A percentile compares a stretch with the other conserved stretches of the same genome.
These are phyloP conservation scores for Trametes pubescens DNA, from an alignment of 1,284 basidiomycete genomes.

Conservation along the genomic window DNA sequence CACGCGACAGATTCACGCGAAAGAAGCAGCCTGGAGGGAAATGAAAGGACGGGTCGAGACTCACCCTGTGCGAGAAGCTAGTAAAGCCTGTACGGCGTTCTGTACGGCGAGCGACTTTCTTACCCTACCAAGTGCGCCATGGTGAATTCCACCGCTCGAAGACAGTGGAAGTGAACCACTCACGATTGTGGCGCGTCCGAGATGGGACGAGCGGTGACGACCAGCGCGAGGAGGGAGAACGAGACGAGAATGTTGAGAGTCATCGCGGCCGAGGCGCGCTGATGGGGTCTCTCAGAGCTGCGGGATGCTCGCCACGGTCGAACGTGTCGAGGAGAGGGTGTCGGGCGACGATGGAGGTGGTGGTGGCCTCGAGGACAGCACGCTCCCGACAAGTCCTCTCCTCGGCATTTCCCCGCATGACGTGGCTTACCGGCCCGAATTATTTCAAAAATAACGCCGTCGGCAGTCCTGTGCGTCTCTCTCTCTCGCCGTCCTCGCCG, in stretches of 20 bases:
- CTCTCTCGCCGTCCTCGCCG: neutral
- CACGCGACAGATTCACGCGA: neutral
- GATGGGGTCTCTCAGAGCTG: constrained; percentile 16
- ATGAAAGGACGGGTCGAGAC: constrained; percentile 33
- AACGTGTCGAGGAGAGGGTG: constrained; percentile 24
- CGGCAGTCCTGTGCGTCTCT: neutral
- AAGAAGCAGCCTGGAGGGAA: constrained; percentile 9
- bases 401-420: constrained; percentile 9
- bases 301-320: constrained; percentile 24
- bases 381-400: neutral
- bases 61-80: constrained; percentile 50
- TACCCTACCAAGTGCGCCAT: constrained; percentile 20
- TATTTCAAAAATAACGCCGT: neutral
- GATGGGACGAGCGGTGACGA: constrained; percentile 54
- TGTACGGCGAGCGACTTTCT: constrained; percentile 42
- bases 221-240: constrained; percentile 53
- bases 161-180: constrained; percentile 15
- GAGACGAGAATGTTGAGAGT: constrained; percentile 51
- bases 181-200: constrained; percentile 38
- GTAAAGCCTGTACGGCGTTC: constrained; percentile 48
- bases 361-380: constrained; percentile 10
- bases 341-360: constrained; percentile 1
- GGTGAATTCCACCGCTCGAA: neutral
- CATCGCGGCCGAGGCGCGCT: constrained; percentile 42
- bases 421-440: constrained; percentile 7